Evolutionary conservation across 305 asterid genomes (phyloP), one percentile per base, ranked within the genome.

Genomic region (Plantago coronopus): DNA sequence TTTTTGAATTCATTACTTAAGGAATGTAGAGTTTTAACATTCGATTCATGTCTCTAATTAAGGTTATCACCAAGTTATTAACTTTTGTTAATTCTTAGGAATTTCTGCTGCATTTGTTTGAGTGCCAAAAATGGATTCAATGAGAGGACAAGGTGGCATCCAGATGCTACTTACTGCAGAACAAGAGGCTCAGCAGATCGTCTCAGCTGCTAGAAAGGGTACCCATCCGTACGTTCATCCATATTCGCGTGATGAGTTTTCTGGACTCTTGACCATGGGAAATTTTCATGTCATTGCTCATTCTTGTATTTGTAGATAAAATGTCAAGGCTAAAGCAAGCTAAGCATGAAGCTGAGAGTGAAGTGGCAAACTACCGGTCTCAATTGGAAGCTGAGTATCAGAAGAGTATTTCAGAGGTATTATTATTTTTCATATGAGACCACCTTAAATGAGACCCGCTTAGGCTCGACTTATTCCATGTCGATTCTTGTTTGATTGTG

Each of bases 121-220:
- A 60, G 47, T 61, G 69, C 57, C 51, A 7, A 48, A 21, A 18
- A 91, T 88, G 98, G 96, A 88, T 71, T 62, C 82, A 53, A 68
- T 69, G 75, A 85, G 83, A 75, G 94, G 93, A 48, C 96, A 85
- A 72, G 93, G 91, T 48, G 93, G 98, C 65, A 91, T 91, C 62
- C 98, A 91, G 66, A 88, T 88, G 98, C 81, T 91, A 23, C 83
- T 88, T 2, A 75, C 82, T 16, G 96, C 96, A 1, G 96, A 91
- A 64, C 86, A 84, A 21, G 98, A 91, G 66, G 98, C 96, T 20
- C 98, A 88, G 67, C 96, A 83, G 48, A 88, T 88, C 50, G 91
- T 91, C 15, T 55, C 86, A 19, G 79, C 86, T 37, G 96, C 96
- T 25, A 86, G 87, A 76, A 88, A 81, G 56, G 59, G 98, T 91